These are phyloP conservation scores for Corchorus capsularis DNA, from an alignment of 345 rosid genomes.

Conservation along the genomic window DNA sequence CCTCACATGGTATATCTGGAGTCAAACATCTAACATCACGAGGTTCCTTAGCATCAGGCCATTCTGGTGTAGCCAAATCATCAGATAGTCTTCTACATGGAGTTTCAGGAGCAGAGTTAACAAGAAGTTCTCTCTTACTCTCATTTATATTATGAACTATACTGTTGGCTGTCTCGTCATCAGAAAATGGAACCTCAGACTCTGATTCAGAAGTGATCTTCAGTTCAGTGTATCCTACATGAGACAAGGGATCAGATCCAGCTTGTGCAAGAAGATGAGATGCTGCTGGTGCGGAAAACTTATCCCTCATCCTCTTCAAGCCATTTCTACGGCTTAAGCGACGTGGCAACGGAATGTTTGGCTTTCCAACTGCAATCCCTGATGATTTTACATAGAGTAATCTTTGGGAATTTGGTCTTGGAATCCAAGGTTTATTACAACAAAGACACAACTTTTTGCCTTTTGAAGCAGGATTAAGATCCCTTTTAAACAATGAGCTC, in stretches of 20 bases:
- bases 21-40: slow-evolving; percentile 22
- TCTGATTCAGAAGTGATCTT: slow-evolving; percentile 55
- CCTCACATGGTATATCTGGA: slow-evolving; percentile 15
- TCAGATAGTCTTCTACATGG: slow-evolving; percentile 21
- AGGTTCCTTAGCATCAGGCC: slow-evolving; percentile 19
- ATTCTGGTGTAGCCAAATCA: slow-evolving; percentile 17
- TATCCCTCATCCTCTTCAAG: slow-evolving; percentile 44
- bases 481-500: slow-evolving; percentile 31
- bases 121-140: slow-evolving; percentile 30
- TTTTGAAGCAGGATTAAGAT: slow-evolving; percentile 26
- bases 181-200: slow-evolving; percentile 54
- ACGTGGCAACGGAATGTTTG: slow-evolving; percentile 39
- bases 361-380: slow-evolving; percentile 23
- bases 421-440: slow-evolving; percentile 56
- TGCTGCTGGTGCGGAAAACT: slow-evolving; percentile 28
- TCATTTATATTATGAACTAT: slow-evolving; percentile 28
- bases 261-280: slow-evolving; percentile 28
- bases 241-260: slow-evolving; percentile 47
- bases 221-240: slow-evolving; percentile 53
- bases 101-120: slow-evolving; percentile 28
- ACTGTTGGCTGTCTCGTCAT: slow-evolving; percentile 37
- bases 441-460: slow-evolving; percentile 53
- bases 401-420: slow-evolving; percentile 43
- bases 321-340: slow-evolving; percentile 32
- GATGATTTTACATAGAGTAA: slow-evolving; percentile 34